These are phyloP conservation scores for Plasmodium yoelii DNA, from an alignment of 169 alveolate genomes.

Conservation along the genomic window DNA sequence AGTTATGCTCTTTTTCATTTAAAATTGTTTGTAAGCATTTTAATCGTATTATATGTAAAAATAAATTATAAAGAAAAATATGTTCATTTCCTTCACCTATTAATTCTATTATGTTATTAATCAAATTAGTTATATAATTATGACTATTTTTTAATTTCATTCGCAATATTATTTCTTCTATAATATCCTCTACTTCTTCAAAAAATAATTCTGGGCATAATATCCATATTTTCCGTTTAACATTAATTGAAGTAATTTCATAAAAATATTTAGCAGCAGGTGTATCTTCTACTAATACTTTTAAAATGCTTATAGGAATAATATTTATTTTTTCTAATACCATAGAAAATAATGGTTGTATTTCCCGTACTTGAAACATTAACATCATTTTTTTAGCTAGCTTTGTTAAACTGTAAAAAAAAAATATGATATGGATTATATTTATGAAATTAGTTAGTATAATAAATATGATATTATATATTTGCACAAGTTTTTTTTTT, in stretches of 20 bases:
- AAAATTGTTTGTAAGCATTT: conserved; percentile 44
- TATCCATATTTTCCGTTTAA: conserved; percentile 72
- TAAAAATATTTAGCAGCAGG: conserved; percentile 82
- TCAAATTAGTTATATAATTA: conserved; percentile 5
- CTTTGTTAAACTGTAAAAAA: conserved; percentile 32
- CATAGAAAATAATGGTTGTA: conserved; percentile 82
- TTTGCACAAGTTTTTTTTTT: not conserved
- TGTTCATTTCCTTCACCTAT: conserved; percentile 65
- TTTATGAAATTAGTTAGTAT: not conserved
- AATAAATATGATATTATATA: not conserved
- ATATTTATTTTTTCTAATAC: conserved; percentile 79
- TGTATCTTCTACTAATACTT: conserved; percentile 80
- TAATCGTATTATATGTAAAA: conserved; percentile 62
- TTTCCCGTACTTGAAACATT: conserved; percentile 86
- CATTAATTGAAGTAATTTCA: conserved; percentile 75
- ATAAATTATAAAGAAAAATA: conserved; percentile 52
- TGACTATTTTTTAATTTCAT: conserved; percentile 53
- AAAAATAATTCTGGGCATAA: conserved; percentile 49
- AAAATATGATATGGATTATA: not conserved
- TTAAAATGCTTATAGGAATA: conserved; percentile 80
- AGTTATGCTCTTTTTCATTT: conserved; percentile 30
- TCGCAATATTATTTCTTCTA: conserved; percentile 66
- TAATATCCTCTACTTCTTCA: conserved; percentile 53
- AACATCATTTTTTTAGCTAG: conserved; percentile 83
- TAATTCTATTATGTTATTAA: conserved; percentile 36